Evolutionary conservation across 1,139 yeast genomes (phyloP).

Genomic region (Geotrichum bryndzae): DNA sequence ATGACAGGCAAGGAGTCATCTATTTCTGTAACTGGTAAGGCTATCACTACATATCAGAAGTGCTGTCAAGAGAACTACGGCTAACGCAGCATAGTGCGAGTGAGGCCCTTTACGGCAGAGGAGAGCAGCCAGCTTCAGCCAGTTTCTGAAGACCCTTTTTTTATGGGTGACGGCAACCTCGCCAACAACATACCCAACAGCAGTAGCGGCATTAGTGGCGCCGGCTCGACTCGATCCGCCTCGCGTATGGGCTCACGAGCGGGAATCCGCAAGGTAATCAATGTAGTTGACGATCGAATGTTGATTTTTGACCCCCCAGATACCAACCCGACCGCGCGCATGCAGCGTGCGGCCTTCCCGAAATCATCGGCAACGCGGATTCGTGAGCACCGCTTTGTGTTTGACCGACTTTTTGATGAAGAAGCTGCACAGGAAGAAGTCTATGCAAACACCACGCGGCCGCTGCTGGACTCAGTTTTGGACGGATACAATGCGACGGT

Average conservation of each 20-base stretch:
- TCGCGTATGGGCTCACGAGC: constrained; percentile 37
- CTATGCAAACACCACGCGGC: constrained; percentile 59
- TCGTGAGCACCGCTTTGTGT: constrained; percentile 73
- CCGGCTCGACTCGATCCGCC: constrained; percentile 1
- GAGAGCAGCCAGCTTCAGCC: constrained; percentile 45
- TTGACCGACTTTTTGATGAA: constrained; percentile 72
- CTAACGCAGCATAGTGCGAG: constrained; percentile 39
- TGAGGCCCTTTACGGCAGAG: constrained; percentile 66
- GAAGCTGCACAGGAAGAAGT: constrained; percentile 60
- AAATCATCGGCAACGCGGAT: constrained; percentile 41
- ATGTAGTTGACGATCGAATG: constrained; percentile 84
- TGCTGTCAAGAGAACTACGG: constrained; percentile 10
- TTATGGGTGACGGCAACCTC: constrained; percentile 54
- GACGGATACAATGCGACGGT: constrained; percentile 89
- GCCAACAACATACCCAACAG: constrained; percentile 7
- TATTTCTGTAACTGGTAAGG: constrained; percentile 60
- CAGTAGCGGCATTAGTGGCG: neutral
- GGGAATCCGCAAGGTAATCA: constrained; percentile 56
- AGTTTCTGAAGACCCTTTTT: constrained; percentile 34
- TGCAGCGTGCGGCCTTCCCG: constrained; percentile 57
- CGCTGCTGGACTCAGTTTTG: constrained; percentile 64
- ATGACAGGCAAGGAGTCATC: constrained; percentile 48
- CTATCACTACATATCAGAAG: neutral
- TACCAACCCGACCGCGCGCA: constrained; percentile 32
- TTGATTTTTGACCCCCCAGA: constrained; percentile 77